Evolutionary conservation across 768 basidiomycete genomes (phyloP).

Genomic region (Boletus tylopilopsis): DNA sequence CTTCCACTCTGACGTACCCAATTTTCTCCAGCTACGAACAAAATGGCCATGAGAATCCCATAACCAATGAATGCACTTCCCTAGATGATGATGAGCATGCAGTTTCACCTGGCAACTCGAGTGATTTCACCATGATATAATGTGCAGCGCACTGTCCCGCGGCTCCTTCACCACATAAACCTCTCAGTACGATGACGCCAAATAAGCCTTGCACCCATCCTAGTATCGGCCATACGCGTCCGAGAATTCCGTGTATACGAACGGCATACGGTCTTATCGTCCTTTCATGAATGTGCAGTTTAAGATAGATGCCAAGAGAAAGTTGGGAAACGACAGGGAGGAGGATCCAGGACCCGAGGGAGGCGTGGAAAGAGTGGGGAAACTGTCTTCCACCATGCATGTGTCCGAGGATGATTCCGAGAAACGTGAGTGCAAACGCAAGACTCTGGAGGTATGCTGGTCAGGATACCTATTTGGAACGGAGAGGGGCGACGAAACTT

Average conservation of each 20-base stretch:
- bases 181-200: slow-evolving; percentile 68
- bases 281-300: slow-evolving; percentile 83
- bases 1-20: slow-evolving; percentile 71
- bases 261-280: slow-evolving; percentile 71
- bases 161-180: slow-evolving; percentile 70
- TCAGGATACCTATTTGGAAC: neutral
- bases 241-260: slow-evolving; percentile 68
- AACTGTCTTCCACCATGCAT: slow-evolving; percentile 82
- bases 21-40: slow-evolving; percentile 70
- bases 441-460: slow-evolving; percentile 41
- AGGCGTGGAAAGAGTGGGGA: slow-evolving; percentile 68
- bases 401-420: slow-evolving; percentile 81
- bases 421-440: slow-evolving; percentile 65
- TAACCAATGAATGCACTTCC: slow-evolving; percentile 91
- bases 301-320: slow-evolving; percentile 80
- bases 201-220: slow-evolving; percentile 91
- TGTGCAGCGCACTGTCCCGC: slow-evolving; percentile 87
- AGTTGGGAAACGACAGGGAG: slow-evolving; percentile 66
- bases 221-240: slow-evolving; percentile 77
- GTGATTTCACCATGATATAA: slow-evolving; percentile 63
- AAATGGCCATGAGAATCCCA: slow-evolving; percentile 73
- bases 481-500: slow-evolving; percentile 36
- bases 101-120: slow-evolving; percentile 1
- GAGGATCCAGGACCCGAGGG: slow-evolving; percentile 50
- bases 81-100: slow-evolving; percentile 24